phyloP scores from a whole-genome alignment of 2,329 filamentous ascomycete genomes.

The Pseudohalonectria lignicola region DNA sequence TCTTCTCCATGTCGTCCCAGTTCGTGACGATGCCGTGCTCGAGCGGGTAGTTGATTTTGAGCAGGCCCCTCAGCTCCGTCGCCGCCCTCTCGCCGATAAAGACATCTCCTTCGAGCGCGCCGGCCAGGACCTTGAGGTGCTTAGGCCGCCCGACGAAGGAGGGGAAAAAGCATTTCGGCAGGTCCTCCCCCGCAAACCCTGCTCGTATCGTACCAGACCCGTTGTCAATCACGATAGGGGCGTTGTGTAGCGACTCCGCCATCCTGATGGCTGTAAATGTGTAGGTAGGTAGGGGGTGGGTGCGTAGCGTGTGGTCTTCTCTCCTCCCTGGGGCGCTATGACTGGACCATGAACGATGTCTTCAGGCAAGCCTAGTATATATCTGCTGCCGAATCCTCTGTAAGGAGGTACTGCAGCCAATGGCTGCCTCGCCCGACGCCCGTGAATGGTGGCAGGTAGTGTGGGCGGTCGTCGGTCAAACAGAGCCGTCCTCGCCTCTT shows the following conservation, averaged over 20 bases:
- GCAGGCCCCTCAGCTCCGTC: conserved; percentile 77
- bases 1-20: conserved; percentile 99
- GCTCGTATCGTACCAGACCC: conserved; percentile 95
- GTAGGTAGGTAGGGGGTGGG: too few relatives aligned
- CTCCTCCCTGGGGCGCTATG: background rate
- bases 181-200: conserved; percentile 90
- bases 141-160: conserved; percentile 96
- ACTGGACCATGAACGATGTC: background rate
- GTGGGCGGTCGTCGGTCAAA: too few relatives aligned
- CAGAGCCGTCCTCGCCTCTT: too few relatives aligned
- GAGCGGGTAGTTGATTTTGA: conserved; percentile 92
- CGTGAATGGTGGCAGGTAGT: too few relatives aligned
- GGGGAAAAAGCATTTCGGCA: conserved; percentile 94
- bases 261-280: conserved; percentile 24
- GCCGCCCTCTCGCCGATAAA: conserved; percentile 89
- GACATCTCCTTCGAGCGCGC: conserved; percentile 88
- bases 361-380: too few relatives aligned
- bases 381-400: too few relatives aligned
- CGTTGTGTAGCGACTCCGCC: conserved; percentile 74
- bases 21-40: conserved; percentile 98
- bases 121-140: conserved; percentile 88
- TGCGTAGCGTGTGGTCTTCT: too few relatives aligned
- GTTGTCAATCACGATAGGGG: conserved; percentile 97
- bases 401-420: background rate
- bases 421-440: too few relatives aligned